Base-by-base conservation (phyloP, 78 protist genomes). In the Pelomyxa schiedti region DNA sequence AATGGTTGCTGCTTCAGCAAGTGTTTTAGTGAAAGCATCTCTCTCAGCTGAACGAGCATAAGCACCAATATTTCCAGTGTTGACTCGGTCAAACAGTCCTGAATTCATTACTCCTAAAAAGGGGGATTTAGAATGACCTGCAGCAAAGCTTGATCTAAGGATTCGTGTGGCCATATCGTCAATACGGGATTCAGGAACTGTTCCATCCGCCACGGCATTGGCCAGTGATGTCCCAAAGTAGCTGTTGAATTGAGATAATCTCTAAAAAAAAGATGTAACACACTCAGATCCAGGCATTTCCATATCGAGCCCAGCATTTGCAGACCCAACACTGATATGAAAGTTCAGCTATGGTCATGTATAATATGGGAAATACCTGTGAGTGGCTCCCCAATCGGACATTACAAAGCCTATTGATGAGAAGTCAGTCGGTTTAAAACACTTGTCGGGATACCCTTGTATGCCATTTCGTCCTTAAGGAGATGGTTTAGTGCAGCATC, bases 151-250 rank as follows among this genome's bases (percentile, higher is more conserved):
- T n/a, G 74, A 32, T 9, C 53, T 36, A 2, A 76, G 47, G 22
- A 82, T 47, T 26, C 82, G 39, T 35, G 1, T 5, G 38, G 53
- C 77, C 83, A 77, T 82, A 35, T 66, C 81, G 16, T 80, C 84
- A 39, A 80, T n/a, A 40, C n/a, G 58, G 32, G 16, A 16, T 16
- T 47, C 58, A 16, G 58, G 16, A 16, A 47, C 58, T 47, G 58
- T 47, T 16, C 58, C 58, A 16, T 47, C 58, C 32, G 16, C 32
- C 58, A 47, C 58, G 58, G 58, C 58, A 16, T 47, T 16, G 32
- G 58, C 58, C 58, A 47, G 58, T 16, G 16, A 24, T 16, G 58
- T 24, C 32, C 58, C 58, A 16, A 24, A 47, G 58, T 47, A 47
- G n/a, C n/a, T n/a, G n/a, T n/a, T n/a, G n/a, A n/a, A n/a, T n/a